phyloP scores from a whole-genome alignment of 345 rosid genomes.

The Citrus mangshanensis region DNA sequence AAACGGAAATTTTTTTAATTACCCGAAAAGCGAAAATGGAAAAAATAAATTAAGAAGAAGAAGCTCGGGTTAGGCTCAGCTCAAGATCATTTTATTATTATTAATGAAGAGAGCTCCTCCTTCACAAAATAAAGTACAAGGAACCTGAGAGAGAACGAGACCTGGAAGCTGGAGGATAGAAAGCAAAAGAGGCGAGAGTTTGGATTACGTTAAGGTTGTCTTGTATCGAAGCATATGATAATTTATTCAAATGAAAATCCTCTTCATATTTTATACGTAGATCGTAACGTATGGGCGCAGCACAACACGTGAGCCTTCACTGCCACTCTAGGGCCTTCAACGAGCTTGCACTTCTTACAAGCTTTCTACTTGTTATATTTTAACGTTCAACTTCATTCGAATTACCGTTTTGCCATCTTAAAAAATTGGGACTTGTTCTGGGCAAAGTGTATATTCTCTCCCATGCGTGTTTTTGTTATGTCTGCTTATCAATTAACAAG shows the following conservation, averaged over 20 bases:
- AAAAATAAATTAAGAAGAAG: neutral
- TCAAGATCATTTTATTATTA: neutral
- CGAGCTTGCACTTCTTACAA: neutral
- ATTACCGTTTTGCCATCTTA: conserved; percentile 8
- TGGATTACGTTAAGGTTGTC: conserved; percentile 27
- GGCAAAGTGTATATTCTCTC: too few relatives aligned
- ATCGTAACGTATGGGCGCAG: conserved; percentile 3
- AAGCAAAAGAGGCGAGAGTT: neutral
- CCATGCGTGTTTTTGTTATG: too few relatives aligned
- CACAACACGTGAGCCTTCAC: neutral
- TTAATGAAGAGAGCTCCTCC: neutral
- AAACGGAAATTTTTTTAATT: neutral
- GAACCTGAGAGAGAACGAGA: too few relatives aligned
- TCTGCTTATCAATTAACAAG: too few relatives aligned
- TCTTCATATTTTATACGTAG: too few relatives aligned
- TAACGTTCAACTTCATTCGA: neutral
- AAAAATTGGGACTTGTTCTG: too few relatives aligned
- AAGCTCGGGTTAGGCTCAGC: neutral
- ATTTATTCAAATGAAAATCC: too few relatives aligned
- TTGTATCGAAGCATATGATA: conserved; percentile 3
- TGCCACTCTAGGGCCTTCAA: neutral
- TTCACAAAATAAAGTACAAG: neutral
- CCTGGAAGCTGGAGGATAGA: neutral
- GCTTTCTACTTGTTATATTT: neutral
- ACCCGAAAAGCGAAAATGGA: neutral